phyloP scores from a whole-genome alignment of 2,329 filamentous ascomycete species.

The Bipolaris cookei region DNA sequence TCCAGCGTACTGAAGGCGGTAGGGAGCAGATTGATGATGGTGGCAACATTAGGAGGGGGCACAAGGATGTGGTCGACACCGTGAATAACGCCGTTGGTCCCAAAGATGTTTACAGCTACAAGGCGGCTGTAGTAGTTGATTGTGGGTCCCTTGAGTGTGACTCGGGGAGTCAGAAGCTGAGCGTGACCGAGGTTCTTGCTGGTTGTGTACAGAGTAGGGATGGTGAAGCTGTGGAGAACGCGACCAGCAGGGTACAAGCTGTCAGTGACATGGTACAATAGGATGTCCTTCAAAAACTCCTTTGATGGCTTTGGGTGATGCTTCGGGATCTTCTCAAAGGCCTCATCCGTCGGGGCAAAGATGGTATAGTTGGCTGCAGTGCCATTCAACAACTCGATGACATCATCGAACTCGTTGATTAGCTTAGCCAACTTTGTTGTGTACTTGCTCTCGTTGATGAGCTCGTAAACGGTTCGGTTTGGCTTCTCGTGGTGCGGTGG shows the following conservation, averaged over 20 bases:
- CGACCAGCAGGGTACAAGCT: conserved; percentile 70
- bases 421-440: conserved; percentile 78
- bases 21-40: conserved; percentile 70
- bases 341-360: conserved; percentile 78
- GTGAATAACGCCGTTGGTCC: conserved; percentile 82
- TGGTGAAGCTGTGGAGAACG: conserved; percentile 73
- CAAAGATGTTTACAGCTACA: conserved; percentile 71
- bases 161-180: conserved; percentile 74
- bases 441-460: conserved; percentile 76
- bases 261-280: conserved; percentile 77
- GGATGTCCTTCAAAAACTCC: conserved; percentile 70
- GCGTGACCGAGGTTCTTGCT: conserved; percentile 56
- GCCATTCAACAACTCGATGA: conserved; percentile 76
- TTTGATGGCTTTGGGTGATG: conserved; percentile 68
- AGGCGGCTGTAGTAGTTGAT: conserved; percentile 81
- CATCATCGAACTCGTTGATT: conserved; percentile 73
- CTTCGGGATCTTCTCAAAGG: conserved; percentile 71
- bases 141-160: conserved; percentile 67
- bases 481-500: conserved; percentile 52
- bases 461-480: conserved; percentile 78
- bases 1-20: conserved; percentile 78
- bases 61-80: conserved; percentile 76
- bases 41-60: conserved; percentile 70
- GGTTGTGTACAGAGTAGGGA: conserved; percentile 72
- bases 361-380: conserved; percentile 78